Conservation (phyloP, 2,329 filamentous ascomycete species). For the Epichloe gansuensis region DNA sequence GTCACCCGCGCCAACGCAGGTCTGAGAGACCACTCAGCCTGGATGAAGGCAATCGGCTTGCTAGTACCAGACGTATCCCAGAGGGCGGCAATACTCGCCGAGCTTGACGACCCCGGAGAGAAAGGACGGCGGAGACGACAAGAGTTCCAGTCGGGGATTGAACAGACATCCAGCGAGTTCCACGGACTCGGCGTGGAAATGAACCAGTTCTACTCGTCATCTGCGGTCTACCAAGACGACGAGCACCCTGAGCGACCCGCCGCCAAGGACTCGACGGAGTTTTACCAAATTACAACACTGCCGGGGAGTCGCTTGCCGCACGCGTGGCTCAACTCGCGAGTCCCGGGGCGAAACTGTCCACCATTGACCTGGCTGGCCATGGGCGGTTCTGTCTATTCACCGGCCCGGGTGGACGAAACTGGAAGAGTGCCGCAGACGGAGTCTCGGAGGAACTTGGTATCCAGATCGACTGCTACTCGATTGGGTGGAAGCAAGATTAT, state of each 20-base stretch:
- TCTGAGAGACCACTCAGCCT: slow-evolving; percentile 35
- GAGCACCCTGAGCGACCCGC: slow-evolving; percentile 17
- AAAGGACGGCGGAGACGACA: slow-evolving; percentile 26
- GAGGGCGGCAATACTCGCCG: slow-evolving; percentile 25
- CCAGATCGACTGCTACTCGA: slow-evolving; percentile 34
- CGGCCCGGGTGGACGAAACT: slow-evolving; percentile 42
- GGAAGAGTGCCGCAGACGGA: slow-evolving; percentile 35
- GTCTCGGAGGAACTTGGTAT: slow-evolving; percentile 29
- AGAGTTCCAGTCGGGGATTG: slow-evolving; percentile 28
- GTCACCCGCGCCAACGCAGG: slow-evolving; percentile 46
- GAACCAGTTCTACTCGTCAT: slow-evolving; percentile 41
- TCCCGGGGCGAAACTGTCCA: slow-evolving; percentile 37
- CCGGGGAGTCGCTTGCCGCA: slow-evolving; percentile 50
- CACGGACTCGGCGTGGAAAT: slow-evolving; percentile 47
- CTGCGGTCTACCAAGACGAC: slow-evolving; percentile 32
- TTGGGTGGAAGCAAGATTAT: slow-evolving; percentile 47
- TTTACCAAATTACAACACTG: slow-evolving; percentile 38
- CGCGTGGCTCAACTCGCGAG: slow-evolving; percentile 44
- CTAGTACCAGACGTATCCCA: slow-evolving; percentile 24
- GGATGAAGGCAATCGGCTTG: slow-evolving; percentile 35
- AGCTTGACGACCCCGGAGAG: slow-evolving; percentile 26
- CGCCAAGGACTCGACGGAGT: slow-evolving; percentile 27
- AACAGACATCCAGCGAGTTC: slow-evolving; percentile 34
- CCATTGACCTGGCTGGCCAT: slow-evolving; percentile 47
- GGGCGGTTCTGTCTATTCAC: slow-evolving; percentile 38